These are phyloP conservation scores for Phytophthora chlamydospora DNA, from an alignment of 352 stramenopile species.

Conservation along the genomic window DNA sequence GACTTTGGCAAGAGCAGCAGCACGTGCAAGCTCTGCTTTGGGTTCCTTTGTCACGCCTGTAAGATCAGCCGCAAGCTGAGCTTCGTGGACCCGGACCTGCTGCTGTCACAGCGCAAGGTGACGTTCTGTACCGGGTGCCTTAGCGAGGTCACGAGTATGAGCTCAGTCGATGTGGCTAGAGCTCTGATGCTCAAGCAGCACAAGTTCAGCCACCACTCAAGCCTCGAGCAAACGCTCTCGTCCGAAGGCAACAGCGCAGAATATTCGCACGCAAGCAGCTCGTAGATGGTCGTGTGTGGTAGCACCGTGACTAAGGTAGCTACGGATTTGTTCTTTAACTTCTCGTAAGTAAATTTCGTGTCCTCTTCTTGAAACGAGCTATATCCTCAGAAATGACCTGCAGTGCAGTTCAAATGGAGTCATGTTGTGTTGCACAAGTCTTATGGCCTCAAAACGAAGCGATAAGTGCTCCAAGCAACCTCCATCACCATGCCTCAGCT, in stretches of 20 bases:
- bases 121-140: conserved; percentile 32
- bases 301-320: too few species aligned
- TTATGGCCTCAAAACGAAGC: background rate
- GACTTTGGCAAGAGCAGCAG: conserved; percentile 27
- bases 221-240: conserved; percentile 18
- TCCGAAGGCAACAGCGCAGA: conserved; percentile 19
- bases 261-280: conserved; percentile 6
- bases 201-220: conserved; percentile 15
- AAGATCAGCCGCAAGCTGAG: conserved; percentile 29
- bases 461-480: background rate
- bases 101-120: conserved; percentile 30
- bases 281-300: background rate
- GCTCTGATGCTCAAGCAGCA: conserved; percentile 26
- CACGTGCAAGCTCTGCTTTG: conserved; percentile 27
- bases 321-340: too few species aligned
- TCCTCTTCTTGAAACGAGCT: too few species aligned
- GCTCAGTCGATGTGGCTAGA: conserved; percentile 31
- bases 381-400: too few species aligned
- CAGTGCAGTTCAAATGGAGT: too few species aligned
- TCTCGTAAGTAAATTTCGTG: background rate
- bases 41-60: conserved; percentile 29
- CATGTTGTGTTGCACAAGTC: too few species aligned
- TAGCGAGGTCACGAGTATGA: conserved; percentile 26
- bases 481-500: background rate
- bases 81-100: conserved; percentile 27